phyloP scores from a whole-genome alignment of 2,329 filamentous ascomycete genomes.

The Epichloe uncinata region DNA sequence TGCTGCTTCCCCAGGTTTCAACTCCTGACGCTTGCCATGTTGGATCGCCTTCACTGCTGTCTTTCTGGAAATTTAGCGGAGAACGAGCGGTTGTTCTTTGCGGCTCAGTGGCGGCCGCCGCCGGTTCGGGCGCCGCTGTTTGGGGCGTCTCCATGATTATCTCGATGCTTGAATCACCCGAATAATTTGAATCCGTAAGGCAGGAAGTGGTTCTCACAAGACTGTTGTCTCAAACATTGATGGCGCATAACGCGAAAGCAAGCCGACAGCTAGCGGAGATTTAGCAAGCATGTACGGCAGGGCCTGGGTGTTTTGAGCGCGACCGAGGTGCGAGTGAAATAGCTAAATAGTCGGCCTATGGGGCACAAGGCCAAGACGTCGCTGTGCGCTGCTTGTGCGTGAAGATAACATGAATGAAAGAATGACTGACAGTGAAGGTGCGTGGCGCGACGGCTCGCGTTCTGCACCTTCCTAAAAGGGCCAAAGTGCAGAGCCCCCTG shows the following conservation, averaged over 20 bases:
- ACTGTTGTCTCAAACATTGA: background rate
- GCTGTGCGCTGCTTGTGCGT: no score
- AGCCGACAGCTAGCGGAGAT: no score
- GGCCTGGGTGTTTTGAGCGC: no score
- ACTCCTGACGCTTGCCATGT: background rate
- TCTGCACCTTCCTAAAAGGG: background rate
- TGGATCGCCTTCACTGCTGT: background rate
- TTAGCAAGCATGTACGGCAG: no score
- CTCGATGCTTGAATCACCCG: no score
- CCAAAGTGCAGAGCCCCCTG: background rate
- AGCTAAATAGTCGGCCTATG: no score
- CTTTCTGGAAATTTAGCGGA: background rate
- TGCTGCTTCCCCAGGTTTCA: slow-evolving; percentile 2
- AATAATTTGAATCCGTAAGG: no score
- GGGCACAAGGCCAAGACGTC: no score
- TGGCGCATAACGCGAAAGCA: background rate
- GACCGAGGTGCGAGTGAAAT: no score
- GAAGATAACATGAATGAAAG: background rate
- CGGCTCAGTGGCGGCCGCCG: background rate
- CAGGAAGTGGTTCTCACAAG: no score
- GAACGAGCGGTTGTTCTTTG: background rate
- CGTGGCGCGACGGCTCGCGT: background rate
- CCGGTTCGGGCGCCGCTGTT: background rate
- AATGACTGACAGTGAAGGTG: background rate
- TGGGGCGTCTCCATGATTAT: background rate